phyloP scores from a whole-genome alignment of 371 early-diverging fungal species.

The Catenaria anguillulae region DNA sequence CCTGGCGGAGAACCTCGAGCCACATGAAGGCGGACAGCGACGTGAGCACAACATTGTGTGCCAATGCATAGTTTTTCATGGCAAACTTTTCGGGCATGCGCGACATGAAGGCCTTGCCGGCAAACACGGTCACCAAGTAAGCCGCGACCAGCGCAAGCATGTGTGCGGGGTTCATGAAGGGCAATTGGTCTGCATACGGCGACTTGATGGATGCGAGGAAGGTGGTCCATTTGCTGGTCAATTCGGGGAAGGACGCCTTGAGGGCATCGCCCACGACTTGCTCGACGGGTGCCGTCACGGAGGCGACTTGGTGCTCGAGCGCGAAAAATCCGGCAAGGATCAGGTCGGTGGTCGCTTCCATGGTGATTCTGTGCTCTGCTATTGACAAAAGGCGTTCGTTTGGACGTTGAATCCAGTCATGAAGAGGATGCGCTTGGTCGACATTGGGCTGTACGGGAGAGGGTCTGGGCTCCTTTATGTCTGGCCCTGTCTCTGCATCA shows the following conservation, averaged over 20 bases:
- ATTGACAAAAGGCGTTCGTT: too few species aligned
- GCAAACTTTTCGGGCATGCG: constrained; percentile 17
- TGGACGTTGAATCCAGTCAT: too few species aligned
- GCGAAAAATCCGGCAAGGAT: neutral
- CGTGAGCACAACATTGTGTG: constrained; percentile 34
- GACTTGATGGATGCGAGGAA: constrained; percentile 10
- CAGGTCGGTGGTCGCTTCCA: constrained; percentile 2
- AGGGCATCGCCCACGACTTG: too few species aligned
- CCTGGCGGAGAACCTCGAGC: constrained; percentile 26
- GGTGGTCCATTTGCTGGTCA: neutral
- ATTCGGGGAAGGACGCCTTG: neutral
- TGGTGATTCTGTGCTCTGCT: too few species aligned
- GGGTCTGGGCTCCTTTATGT: too few species aligned
- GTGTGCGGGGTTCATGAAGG: constrained; percentile 44
- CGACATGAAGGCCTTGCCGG: constrained; percentile 30
- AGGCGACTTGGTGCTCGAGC: neutral
- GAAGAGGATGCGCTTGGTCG: too few species aligned
- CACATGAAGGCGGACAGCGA: constrained; percentile 37
- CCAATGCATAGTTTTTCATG: constrained; percentile 25
- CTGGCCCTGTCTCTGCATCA: too few species aligned
- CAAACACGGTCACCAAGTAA: constrained; percentile 26
- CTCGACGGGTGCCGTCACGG: constrained; percentile 2
- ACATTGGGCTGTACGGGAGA: too few species aligned
- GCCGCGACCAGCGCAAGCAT: constrained; percentile 25
- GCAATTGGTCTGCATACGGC: constrained; percentile 26